Percentiles rank a stretch among this genome's conserved stretches.
Evolutionary conservation across 305 asterid species (phyloP).

Genomic region (Fraxinus dipetala): DNA sequence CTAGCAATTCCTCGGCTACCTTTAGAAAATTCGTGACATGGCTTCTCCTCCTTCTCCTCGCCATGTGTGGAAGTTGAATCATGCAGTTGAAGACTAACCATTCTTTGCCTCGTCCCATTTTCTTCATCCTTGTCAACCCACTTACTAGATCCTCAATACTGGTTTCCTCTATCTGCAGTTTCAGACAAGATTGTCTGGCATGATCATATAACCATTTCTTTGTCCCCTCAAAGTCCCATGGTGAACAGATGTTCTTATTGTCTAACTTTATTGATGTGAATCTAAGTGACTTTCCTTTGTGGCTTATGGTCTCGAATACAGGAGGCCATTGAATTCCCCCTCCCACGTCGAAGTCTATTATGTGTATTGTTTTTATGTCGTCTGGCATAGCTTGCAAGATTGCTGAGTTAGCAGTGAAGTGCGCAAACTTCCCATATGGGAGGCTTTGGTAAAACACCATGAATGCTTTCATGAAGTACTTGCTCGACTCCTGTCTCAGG

Average conservation of each 20-base stretch:
- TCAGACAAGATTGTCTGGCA: constrained; percentile 43
- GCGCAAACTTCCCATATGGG: constrained; percentile 39
- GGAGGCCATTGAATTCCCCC: constrained; percentile 51
- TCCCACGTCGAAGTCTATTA: constrained; percentile 40
- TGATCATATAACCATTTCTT: constrained; percentile 43
- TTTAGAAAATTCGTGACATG: constrained; percentile 40
- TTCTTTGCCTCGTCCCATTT: constrained; percentile 29
- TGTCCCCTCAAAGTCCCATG: constrained; percentile 48
- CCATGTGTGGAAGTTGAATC: constrained; percentile 76
- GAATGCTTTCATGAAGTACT: constrained; percentile 49
- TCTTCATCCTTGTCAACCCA: constrained; percentile 38
- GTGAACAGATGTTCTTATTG: constrained; percentile 24
- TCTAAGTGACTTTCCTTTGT: constrained; percentile 35
- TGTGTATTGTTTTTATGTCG: constrained; percentile 20
- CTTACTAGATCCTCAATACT: constrained; percentile 30
- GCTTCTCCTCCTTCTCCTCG: constrained; percentile 35
- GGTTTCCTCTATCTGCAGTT: constrained; percentile 46
- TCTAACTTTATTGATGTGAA: constrained; percentile 48
- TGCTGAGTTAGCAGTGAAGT: constrained; percentile 39
- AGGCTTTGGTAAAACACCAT: constrained; percentile 41
- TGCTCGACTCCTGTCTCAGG: constrained; percentile 47
- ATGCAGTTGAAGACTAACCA: constrained; percentile 73
- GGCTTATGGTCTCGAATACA: constrained; percentile 50
- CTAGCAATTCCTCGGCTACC: constrained; percentile 39
- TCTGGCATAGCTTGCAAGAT: constrained; percentile 37